Base-by-base conservation (phyloP, 2,329 filamentous ascomycete species). In the Aureobasidium sp. region DNA sequence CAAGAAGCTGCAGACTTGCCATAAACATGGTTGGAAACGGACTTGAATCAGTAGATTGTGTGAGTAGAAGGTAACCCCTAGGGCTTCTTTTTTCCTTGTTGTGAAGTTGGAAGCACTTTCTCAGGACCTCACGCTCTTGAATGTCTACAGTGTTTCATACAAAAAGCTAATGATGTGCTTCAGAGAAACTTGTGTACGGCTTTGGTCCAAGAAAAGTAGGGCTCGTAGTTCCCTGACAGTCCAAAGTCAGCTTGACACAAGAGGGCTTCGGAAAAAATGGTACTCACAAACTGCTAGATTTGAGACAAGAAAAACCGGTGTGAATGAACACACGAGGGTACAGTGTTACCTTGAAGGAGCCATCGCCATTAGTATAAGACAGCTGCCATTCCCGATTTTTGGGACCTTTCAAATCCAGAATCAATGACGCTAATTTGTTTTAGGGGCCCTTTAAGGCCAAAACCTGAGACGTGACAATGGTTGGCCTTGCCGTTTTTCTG, bases 391-490 rank as follows among this genome's bases (percentile, higher is more conserved):
- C 27, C 6, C 6, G 32, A 35, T n/a, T 29, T 38, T 30, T 37
- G 44, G 37, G 44, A 38, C 32, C 11, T 49, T 34, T 39, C 16
- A 17, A 49, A 38, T 30, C 34, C 45, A 39, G 45, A 39, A 39
- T 27, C 45, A 10, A 19, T 35, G 32, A 35, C 44, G 32, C 45
- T 49, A 49, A 49, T 49, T 49, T 49, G 45, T 49, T 39, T 49
- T 39, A 49, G 34, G 45, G n/a, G 45, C 16, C 22, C 22, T 29
- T 22, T 39, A 49, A 49, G 45, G 45, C 45, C 45, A 16, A 49
- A 30, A 49, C 25, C 45, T 39, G 45, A 49, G 45, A 49, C 45
- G 45, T 49, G 45, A 38, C 45, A 49, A 38, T 49, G 32, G 45
- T 8, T 19, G 45, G 45, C 34, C 45, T 49, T 10, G 32, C 10